Evolutionary conservation across 2,329 filamentous ascomycete genomes (phyloP).

Genomic region (Mariannaea sp.): DNA sequence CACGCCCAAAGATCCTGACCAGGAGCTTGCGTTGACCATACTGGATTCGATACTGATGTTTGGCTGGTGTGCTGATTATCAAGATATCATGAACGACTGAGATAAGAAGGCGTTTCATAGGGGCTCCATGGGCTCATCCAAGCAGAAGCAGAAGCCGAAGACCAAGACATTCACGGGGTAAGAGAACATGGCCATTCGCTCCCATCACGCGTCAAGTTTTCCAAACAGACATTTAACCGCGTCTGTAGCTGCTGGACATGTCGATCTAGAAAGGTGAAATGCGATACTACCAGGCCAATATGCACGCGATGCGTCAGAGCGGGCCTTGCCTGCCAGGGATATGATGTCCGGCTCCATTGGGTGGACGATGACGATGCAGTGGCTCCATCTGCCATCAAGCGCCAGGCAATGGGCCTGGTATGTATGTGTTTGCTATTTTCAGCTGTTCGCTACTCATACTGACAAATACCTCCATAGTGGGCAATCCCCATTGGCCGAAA

Average conservation of each 20-base stretch:
- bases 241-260: slow-evolving; percentile 18
- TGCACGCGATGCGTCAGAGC: slow-evolving; percentile 9
- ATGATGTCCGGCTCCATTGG: slow-evolving; percentile 14
- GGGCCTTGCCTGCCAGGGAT: slow-evolving; percentile 10
- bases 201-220: not conserved
- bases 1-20: too few species aligned
- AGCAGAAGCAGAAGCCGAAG: not conserved
- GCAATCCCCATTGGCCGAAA: slow-evolving; percentile 15
- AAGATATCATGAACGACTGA: too few species aligned
- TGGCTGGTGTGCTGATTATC: too few species aligned
- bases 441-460: not conserved
- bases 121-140: not conserved
- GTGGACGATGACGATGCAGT: slow-evolving; percentile 7
- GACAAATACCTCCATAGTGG: not conserved
- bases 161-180: slow-evolving; percentile 1
- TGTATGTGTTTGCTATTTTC: not conserved
- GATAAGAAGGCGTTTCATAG: too few species aligned
- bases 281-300: slow-evolving; percentile 5
- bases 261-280: slow-evolving; percentile 21
- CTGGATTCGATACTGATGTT: too few species aligned
- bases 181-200: not conserved
- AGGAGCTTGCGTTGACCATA: too few species aligned
- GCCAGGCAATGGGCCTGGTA: slow-evolving; percentile 15
- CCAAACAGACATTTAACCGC: not conserved
- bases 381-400: slow-evolving; percentile 13